Conservation (phyloP, 331 rosid species). For the Stylosanthes scabra region DNA sequence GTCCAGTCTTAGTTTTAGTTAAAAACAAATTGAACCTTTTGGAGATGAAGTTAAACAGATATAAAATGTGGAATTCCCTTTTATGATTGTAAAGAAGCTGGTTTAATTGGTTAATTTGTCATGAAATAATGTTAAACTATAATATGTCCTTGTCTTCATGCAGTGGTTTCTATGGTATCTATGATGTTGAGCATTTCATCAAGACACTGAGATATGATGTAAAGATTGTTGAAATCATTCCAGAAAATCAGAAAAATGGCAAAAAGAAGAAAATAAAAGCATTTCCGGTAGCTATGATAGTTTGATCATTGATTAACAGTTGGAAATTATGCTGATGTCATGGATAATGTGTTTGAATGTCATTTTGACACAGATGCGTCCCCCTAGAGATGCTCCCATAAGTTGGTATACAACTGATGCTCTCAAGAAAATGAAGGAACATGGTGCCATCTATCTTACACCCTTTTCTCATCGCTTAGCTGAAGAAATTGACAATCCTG, state of each 20-base stretch:
- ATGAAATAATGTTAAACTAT: constrained; percentile 4
- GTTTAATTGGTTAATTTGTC: constrained; percentile 19
- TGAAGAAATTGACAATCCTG: constrained; percentile 90
- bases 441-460: constrained; percentile 93
- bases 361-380: constrained; percentile 70
- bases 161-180: constrained; percentile 95
- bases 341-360: constrained; percentile 34
- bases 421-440: constrained; percentile 86
- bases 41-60: constrained; percentile 5
- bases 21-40: neutral
- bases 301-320: constrained; percentile 23
- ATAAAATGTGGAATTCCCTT: constrained; percentile 12
- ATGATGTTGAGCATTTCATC: constrained; percentile 96
- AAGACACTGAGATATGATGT: constrained; percentile 77
- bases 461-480: constrained; percentile 99
- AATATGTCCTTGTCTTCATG: constrained; percentile 12
- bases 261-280: constrained; percentile 92
- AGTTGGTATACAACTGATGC: constrained; percentile 90
- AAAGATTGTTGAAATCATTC: constrained; percentile 81
- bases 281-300: constrained; percentile 63
- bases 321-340: constrained; percentile 36
- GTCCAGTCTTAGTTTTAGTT: neutral
- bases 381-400: constrained; percentile 91
- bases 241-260: constrained; percentile 76
- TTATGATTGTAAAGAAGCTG: neutral